phyloP scores from a whole-genome alignment of 2,329 filamentous ascomycete genomes.

The Lachnellula cervina region DNA sequence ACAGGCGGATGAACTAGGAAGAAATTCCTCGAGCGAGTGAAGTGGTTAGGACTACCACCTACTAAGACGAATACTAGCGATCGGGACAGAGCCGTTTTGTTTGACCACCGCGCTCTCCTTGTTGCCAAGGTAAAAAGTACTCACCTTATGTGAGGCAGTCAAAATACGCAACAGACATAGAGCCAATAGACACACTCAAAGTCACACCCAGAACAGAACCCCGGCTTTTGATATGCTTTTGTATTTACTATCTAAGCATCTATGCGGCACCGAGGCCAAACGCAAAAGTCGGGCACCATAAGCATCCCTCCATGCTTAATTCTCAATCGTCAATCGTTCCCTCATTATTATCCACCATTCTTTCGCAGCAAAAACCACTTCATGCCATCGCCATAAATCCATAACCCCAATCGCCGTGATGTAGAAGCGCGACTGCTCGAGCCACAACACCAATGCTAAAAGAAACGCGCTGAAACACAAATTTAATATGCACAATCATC shows the following conservation, averaged over 20 bases:
- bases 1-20: no score
- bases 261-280: background rate
- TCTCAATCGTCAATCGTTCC: conserved; percentile 18
- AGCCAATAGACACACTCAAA: background rate
- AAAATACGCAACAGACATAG: background rate
- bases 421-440: conserved; percentile 21
- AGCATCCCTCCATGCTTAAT: background rate
- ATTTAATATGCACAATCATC: conserved; percentile 26
- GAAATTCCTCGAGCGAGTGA: no score
- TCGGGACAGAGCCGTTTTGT: no score
- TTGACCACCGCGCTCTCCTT: no score
- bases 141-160: background rate
- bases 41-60: no score
- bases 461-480: conserved; percentile 24
- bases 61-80: no score
- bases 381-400: conserved; percentile 1
- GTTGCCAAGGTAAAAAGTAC: no score
- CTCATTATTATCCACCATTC: conserved; percentile 10
- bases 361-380: conserved; percentile 2
- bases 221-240: background rate
- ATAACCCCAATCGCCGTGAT: conserved; percentile 5
- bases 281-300: background rate
- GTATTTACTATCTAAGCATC: conserved; percentile 1
- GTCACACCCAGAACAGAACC: no score
- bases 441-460: conserved; percentile 33